Conservation (phyloP, 2,329 filamentous ascomycete species). For the Polytolypa hystricis region DNA sequence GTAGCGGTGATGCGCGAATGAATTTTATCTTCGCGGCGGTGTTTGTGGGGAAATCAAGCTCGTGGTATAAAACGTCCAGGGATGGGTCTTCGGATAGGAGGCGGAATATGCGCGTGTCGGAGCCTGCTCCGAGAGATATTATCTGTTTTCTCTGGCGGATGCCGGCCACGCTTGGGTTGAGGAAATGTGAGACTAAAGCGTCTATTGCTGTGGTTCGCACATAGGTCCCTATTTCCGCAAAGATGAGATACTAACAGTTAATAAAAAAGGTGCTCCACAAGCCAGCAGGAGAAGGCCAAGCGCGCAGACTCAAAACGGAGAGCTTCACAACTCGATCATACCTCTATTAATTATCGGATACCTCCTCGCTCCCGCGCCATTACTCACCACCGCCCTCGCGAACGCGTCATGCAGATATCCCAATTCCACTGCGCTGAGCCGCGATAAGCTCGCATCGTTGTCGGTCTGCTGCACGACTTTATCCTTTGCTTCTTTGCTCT, state of each 20-base stretch:
- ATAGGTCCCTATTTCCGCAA: constrained; percentile 64
- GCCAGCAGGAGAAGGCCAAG: too few relatives aligned
- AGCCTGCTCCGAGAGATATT: constrained; percentile 84
- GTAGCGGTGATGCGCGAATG: constrained; percentile 24
- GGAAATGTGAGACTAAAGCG: constrained; percentile 59
- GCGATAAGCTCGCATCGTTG: constrained; percentile 77
- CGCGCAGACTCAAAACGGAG: too few relatives aligned
- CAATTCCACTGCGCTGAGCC: constrained; percentile 74
- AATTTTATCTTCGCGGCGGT: constrained; percentile 52
- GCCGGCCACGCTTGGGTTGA: constrained; percentile 33
- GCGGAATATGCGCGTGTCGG: constrained; percentile 79
- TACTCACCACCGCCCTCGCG: constrained; percentile 56
- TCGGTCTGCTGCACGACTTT: constrained; percentile 78
- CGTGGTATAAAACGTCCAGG: constrained; percentile 62
- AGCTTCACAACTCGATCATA: constrained; percentile 23
- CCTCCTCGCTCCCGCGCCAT: constrained; percentile 39
- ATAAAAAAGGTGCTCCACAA: too few relatives aligned
- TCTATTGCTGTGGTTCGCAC: constrained; percentile 78
- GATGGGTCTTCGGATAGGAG: constrained; percentile 43
- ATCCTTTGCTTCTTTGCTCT: constrained; percentile 46
- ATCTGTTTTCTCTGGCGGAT: constrained; percentile 50
- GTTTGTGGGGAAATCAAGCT: constrained; percentile 77
- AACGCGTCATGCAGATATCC: constrained; percentile 79
- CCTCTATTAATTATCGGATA: constrained; percentile 92
- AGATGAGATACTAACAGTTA: too few relatives aligned